Conservation (phyloP, 495 filamentous ascomycete species). For the Trypethelium eluteriae region DNA sequence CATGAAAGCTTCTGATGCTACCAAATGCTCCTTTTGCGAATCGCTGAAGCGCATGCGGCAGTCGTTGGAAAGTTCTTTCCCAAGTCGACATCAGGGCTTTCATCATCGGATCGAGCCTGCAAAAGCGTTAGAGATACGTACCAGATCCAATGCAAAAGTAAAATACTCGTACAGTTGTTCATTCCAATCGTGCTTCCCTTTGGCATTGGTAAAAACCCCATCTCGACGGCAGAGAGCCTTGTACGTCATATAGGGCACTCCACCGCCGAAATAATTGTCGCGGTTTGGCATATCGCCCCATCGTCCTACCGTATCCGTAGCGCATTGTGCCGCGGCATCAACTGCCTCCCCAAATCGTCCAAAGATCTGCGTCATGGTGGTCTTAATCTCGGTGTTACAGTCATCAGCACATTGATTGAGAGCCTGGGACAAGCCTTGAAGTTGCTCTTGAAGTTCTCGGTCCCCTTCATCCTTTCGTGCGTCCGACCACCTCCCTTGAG, state of each 20-base stretch:
- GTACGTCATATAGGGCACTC: constrained; percentile 51
- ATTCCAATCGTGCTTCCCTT: constrained; percentile 44
- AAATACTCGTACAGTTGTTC: constrained; percentile 32
- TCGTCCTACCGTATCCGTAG: constrained; percentile 33
- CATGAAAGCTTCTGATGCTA: constrained; percentile 38
- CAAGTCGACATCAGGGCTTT: constrained; percentile 47
- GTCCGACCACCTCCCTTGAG: constrained; percentile 38
- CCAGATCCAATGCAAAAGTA: neutral
- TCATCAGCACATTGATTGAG: constrained; percentile 25
- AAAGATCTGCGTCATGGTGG: constrained; percentile 40
- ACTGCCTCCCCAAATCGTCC: constrained; percentile 34
- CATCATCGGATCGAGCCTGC: constrained; percentile 44
- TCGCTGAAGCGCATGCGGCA: constrained; percentile 36
- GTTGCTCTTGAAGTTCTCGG: constrained; percentile 35
- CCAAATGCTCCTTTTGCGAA: constrained; percentile 25
- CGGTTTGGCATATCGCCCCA: constrained; percentile 43
- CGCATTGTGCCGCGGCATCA: constrained; percentile 14
- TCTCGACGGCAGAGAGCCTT: constrained; percentile 52
- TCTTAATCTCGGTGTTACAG: constrained; percentile 34
- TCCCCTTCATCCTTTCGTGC: constrained; percentile 38
- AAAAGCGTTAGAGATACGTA: constrained; percentile 8
- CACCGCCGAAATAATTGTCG: constrained; percentile 30
- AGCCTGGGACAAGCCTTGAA: constrained; percentile 23
- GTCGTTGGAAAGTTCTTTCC: constrained; percentile 48
- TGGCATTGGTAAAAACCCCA: constrained; percentile 36